These are phyloP conservation scores for Corylus heterophylla DNA, from an alignment of 306 rosid genomes.

Conservation along the genomic window DNA sequence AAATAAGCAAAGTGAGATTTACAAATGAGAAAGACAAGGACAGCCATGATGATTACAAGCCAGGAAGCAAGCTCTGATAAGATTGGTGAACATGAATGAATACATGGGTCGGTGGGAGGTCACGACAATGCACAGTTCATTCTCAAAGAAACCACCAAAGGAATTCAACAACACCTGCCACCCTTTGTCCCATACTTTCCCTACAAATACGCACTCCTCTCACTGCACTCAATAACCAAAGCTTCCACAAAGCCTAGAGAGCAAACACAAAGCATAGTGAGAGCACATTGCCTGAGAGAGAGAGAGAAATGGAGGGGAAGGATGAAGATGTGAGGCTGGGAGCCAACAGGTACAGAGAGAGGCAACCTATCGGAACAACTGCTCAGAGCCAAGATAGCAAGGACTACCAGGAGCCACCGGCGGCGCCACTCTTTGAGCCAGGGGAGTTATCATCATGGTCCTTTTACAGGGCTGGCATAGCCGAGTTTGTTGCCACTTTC, in stretches of 20 bases:
- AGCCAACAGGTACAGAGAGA: slow-evolving; percentile 42
- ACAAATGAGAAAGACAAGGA: background rate
- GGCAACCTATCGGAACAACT: slow-evolving; percentile 42
- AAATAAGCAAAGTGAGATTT: slow-evolving; percentile 5
- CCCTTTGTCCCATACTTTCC: slow-evolving; percentile 22
- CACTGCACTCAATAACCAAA: background rate
- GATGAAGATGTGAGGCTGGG: slow-evolving; percentile 51
- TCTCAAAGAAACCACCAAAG: background rate
- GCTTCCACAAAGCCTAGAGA: background rate
- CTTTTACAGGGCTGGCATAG: slow-evolving; percentile 49
- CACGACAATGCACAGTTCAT: slow-evolving; percentile 27
- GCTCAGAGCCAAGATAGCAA: slow-evolving; percentile 30
- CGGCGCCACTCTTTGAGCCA: slow-evolving; percentile 36
- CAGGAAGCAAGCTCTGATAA: background rate
- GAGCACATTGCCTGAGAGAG: background rate
- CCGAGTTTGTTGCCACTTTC: slow-evolving; percentile 53
- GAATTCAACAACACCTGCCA: background rate
- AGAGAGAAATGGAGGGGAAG: slow-evolving; percentile 35
- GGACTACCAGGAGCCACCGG: slow-evolving; percentile 48
- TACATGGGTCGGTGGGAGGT: slow-evolving; percentile 25
- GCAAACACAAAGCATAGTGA: background rate
- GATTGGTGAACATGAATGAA: background rate
- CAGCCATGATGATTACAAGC: background rate
- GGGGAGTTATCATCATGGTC: slow-evolving; percentile 50
- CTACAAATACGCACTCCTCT: slow-evolving; percentile 31